Conservation (phyloP, 257 asterid genomes). For the Lithospermum erythrorhizon region DNA sequence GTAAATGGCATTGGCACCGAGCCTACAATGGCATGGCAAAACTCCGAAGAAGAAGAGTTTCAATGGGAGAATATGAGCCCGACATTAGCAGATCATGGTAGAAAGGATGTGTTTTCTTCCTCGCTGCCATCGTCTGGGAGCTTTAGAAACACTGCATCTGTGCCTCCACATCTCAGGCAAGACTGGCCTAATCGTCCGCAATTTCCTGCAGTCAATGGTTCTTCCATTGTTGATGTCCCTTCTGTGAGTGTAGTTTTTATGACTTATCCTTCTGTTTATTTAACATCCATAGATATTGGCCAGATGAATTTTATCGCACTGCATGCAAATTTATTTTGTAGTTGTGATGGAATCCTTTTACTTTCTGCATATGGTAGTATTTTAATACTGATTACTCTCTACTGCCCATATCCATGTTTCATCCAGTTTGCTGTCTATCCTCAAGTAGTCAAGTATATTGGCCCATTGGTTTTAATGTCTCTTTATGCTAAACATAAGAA, state of each 20-base stretch:
- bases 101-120: slow-evolving; percentile 35
- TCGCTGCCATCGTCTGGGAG: slow-evolving; percentile 35
- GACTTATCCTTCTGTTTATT: not conserved
- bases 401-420: not conserved
- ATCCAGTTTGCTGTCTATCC: not conserved
- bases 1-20: slow-evolving; percentile 28
- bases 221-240: slow-evolving; percentile 27
- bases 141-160: slow-evolving; percentile 23
- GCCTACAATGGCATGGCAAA: slow-evolving; percentile 58
- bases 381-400: not conserved
- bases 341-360: slow-evolving; percentile 5
- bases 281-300: not conserved
- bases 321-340: not conserved
- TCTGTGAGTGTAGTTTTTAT: slow-evolving; percentile 17
- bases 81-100: slow-evolving; percentile 38
- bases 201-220: slow-evolving; percentile 22
- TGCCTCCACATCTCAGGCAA: slow-evolving; percentile 36
- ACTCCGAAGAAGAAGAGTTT: slow-evolving; percentile 92
- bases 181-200: slow-evolving; percentile 25
- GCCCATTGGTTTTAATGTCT: too few species aligned
- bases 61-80: slow-evolving; percentile 91
- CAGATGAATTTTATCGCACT: not conserved
- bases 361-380: not conserved
- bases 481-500: too few species aligned
- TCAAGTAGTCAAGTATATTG: not conserved